Base-by-base conservation (phyloP, 305 asterid species). In the Fraxinus nigra region DNA sequence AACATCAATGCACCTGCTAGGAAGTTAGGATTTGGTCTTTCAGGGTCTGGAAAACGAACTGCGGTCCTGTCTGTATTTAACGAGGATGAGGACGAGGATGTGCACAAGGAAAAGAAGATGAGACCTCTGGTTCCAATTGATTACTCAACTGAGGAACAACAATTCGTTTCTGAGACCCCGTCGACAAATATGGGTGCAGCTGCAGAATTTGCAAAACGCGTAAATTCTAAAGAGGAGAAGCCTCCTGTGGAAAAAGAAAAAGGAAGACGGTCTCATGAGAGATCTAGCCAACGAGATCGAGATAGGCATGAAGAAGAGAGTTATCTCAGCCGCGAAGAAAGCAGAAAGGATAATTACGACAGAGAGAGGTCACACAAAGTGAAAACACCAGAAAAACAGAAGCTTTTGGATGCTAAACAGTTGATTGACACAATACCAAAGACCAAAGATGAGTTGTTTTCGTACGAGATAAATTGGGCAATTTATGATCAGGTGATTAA, bases 61-160 rank as follows among this genome's bases (percentile, higher is more conserved):
- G 84, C 97, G 8, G 98, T 97, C 63, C 98, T 97, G 79, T 97
- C 99, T 61, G 94, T 97, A 51, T 97, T 97, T 83, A 84, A 90
- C 8, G 97, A 89, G 82, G 99, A 96, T 69, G 99, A 93, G 89
- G 99, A 93, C 67, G 99, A 94, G 86, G 99, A 97, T 34, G 87
- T 90, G 74, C 98, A 85, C 83, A 97, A 93, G 93, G 98, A 93
- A 22, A 97, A 97, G 93, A 97, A 91, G 91, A 97, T 97, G 99
- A 92, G 97, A 83, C 98, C 98, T 82, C 89, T 97, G 80, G 97
- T 97, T 84, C 99, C 98, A 30, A 95, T 97, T 91, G 99, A 97
- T 87, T 97, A 97, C 87, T 87, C 99, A 85, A 89, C 92, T 43
- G 99, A 97, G 80, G 99, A 95, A 79, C 95, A 90, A 65, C 88